These are phyloP conservation scores for Cladosporium sp. DNA, from an alignment of 2,329 filamentous ascomycete genomes.

Conservation along the genomic window DNA sequence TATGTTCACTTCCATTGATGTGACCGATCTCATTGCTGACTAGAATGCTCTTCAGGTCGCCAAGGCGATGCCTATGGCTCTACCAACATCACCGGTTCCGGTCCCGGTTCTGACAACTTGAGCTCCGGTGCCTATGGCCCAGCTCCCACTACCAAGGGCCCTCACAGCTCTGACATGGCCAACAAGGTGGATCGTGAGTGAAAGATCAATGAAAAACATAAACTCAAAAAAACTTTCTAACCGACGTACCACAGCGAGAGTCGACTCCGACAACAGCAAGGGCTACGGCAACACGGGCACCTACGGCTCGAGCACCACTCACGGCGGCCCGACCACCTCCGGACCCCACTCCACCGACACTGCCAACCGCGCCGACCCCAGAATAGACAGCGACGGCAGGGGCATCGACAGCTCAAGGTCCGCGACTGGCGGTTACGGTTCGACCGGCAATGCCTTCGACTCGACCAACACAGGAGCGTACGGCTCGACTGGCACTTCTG, in stretches of 20 bases:
- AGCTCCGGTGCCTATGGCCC: background rate
- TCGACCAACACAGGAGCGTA: background rate
- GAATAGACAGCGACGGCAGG: constrained; percentile 6
- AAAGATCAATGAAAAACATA: constrained; percentile 6
- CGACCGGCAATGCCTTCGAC: background rate
- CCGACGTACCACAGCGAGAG: constrained; percentile 11
- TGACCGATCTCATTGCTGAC: too few species aligned
- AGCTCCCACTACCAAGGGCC: constrained; percentile 15
- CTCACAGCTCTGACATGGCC: constrained; percentile 17
- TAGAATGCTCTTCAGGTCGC: too few species aligned
- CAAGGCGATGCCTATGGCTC: background rate
- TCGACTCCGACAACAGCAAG: constrained; percentile 12
- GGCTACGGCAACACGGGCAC: constrained; percentile 3
- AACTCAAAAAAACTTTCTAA: background rate
- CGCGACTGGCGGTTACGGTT: constrained; percentile 1
- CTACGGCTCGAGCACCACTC: constrained; percentile 4
- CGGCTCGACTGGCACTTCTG: background rate
- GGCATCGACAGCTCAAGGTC: constrained; percentile 17
- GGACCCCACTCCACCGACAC: background rate
- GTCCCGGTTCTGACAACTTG: background rate
- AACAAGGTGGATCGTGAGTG: constrained; percentile 18
- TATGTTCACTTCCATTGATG: too few species aligned
- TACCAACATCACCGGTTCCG: background rate
- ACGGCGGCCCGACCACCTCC: constrained; percentile 15
- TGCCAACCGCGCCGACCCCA: constrained; percentile 9